Percentiles rank a stretch among this genome's conserved stretches.
These are phyloP conservation scores for Henckelia pumila DNA, from an alignment of 257 asterid genomes.

Conservation along the genomic window DNA sequence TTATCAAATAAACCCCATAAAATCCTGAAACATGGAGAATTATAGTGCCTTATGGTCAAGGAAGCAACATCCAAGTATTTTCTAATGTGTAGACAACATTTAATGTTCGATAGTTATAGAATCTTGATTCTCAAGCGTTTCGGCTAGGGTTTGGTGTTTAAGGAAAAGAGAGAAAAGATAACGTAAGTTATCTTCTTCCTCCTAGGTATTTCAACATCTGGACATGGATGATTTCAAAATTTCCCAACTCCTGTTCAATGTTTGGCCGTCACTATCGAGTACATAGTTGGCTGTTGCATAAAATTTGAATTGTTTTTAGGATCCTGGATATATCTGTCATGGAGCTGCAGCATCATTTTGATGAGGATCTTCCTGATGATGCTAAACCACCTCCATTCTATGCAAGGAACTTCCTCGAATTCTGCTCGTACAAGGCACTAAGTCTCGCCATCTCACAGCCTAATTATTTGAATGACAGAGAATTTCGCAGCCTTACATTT, in stretches of 20 bases:
- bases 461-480: slow-evolving; percentile 62
- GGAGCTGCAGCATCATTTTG: slow-evolving; percentile 57
- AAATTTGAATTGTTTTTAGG: slow-evolving; percentile 42
- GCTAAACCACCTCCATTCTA: slow-evolving; percentile 47
- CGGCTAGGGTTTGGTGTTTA: neutral
- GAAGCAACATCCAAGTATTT: neutral
- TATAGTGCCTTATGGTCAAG: neutral
- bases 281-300: neutral
- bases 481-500: slow-evolving; percentile 67
- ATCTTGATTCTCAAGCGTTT: no score
- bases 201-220: neutral
- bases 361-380: slow-evolving; percentile 51
- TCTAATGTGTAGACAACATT: neutral
- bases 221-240: neutral
- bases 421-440: slow-evolving; percentile 70
- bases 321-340: slow-evolving; percentile 49
- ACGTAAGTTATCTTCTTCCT: no score
- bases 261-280: slow-evolving; percentile 3
- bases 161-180: neutral
- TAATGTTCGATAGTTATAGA: no score
- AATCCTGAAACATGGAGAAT: neutral
- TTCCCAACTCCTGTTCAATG: neutral
- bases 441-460: slow-evolving; percentile 41
- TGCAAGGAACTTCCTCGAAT: slow-evolving; percentile 79
- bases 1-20: neutral